These are phyloP conservation scores for Acanthamoeba rhysodes DNA, from an alignment of 208 protist genomes.

Conservation along the genomic window DNA sequence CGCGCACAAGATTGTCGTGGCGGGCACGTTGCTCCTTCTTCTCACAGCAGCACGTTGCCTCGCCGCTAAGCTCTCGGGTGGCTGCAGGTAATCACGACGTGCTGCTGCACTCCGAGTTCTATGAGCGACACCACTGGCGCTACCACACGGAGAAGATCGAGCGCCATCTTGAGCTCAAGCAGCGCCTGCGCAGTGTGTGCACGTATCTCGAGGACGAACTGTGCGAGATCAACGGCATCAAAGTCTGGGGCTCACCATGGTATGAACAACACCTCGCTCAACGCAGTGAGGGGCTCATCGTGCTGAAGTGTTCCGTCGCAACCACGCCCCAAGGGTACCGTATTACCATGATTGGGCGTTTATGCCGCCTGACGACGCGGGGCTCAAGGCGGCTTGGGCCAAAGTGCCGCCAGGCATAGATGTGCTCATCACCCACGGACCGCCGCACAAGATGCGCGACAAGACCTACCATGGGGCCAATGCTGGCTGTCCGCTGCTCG, in stretches of 20 bases:
- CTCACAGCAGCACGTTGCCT: background rate
- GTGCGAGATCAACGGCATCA: constrained; percentile 33
- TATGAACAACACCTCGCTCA: background rate
- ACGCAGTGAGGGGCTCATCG: no score
- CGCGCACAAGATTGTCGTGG: constrained; percentile 46
- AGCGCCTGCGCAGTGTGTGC: background rate
- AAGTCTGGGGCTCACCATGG: constrained; percentile 50
- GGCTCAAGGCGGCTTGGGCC: background rate
- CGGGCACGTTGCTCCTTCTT: background rate
- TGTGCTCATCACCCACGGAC: constrained; percentile 70
- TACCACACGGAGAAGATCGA: constrained; percentile 58
- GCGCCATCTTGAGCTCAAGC: constrained; percentile 28
- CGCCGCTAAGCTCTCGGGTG: background rate
- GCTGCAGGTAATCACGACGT: constrained; percentile 72
- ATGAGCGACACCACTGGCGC: constrained; percentile 68
- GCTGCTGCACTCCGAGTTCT: constrained; percentile 65
- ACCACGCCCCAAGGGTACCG: background rate
- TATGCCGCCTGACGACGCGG: constrained; percentile 50
- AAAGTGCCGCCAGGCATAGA: constrained; percentile 15
- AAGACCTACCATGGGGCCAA: background rate
- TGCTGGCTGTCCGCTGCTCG: constrained; percentile 26
- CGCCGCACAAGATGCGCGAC: constrained; percentile 38
- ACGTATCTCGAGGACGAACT: constrained; percentile 50
- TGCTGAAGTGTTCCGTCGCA: background rate
- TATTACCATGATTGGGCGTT: constrained; percentile 77